These are phyloP conservation scores for Pichia sp. DNA, from an alignment of 1,139 yeast species.

Conservation along the genomic window DNA sequence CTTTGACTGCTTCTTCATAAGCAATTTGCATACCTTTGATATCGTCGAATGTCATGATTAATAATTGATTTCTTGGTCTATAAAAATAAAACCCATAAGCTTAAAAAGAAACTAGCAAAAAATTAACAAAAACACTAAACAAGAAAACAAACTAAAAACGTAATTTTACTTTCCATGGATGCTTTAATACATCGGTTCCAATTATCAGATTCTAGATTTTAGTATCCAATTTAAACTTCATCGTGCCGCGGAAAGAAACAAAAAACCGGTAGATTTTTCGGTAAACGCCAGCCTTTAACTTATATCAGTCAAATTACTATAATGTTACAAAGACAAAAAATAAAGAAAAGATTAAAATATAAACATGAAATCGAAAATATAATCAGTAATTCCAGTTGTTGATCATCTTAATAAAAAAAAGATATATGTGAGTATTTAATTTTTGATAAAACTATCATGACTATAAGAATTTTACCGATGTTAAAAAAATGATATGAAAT, in stretches of 20 bases:
- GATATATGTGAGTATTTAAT: not conserved
- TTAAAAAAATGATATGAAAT: too few species aligned
- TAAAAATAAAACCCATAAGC: not conserved
- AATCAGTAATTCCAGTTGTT: not conserved
- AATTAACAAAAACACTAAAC: not conserved
- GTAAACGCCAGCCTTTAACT: not conserved
- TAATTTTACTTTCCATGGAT: too few species aligned
- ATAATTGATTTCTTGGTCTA: not conserved
- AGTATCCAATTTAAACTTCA: not conserved
- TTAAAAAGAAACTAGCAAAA: not conserved
- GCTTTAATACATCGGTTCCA: too few species aligned
- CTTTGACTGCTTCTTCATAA: constrained; percentile 60
- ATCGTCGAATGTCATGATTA: constrained; percentile 51
- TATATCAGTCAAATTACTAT: not conserved
- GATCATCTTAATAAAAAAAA: not conserved
- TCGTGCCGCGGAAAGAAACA: not conserved
- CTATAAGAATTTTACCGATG: too few species aligned
- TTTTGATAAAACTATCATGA: too few species aligned
- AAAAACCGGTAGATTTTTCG: not conserved
- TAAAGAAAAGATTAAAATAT: too few species aligned
- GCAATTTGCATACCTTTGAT: constrained; percentile 61
- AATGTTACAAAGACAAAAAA: not conserved
- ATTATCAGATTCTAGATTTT: too few species aligned
- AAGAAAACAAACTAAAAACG: not conserved
- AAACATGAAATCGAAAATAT: not conserved